Conservation (phyloP, 768 basidiomycete species). For the Pleurotus djamor region DNA sequence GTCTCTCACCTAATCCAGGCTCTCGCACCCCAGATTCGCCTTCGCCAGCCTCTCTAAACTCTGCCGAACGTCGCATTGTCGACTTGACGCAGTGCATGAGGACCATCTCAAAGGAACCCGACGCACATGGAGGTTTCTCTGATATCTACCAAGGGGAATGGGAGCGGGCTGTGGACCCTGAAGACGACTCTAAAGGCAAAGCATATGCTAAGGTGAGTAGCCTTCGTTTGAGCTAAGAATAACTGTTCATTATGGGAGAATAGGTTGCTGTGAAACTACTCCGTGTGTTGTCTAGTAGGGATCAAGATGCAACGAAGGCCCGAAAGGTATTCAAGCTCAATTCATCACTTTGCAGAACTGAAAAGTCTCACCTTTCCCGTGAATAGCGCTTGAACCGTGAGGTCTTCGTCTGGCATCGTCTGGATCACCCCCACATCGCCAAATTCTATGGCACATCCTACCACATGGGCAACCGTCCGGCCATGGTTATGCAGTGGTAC, state of each 20-base stretch:
- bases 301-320: conserved; percentile 13
- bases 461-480: conserved; percentile 25
- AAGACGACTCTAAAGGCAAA: background rate
- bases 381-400: conserved; percentile 38
- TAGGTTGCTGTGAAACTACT: conserved; percentile 23
- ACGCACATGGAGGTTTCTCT: conserved; percentile 23
- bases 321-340: conserved; percentile 13
- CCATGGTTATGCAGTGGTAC: conserved; percentile 42
- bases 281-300: conserved; percentile 16
- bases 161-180: conserved; percentile 1
- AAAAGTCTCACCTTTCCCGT: background rate
- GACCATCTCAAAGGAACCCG: conserved; percentile 1
- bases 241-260: background rate
- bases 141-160: conserved; percentile 20
- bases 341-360: background rate
- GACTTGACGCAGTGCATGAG: conserved; percentile 17
- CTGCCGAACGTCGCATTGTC: conserved; percentile 3
- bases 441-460: conserved; percentile 35
- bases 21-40: conserved; percentile 2
- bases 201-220: background rate
- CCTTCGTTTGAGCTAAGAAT: background rate
- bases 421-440: conserved; percentile 39
- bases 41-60: background rate
- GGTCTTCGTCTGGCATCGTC: conserved; percentile 34
- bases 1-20: background rate